A percentile compares a stretch with the other conserved stretches of the same genome.
Conservation (phyloP, 2,329 filamentous ascomycete genomes). For the Colletotrichum sp. region DNA sequence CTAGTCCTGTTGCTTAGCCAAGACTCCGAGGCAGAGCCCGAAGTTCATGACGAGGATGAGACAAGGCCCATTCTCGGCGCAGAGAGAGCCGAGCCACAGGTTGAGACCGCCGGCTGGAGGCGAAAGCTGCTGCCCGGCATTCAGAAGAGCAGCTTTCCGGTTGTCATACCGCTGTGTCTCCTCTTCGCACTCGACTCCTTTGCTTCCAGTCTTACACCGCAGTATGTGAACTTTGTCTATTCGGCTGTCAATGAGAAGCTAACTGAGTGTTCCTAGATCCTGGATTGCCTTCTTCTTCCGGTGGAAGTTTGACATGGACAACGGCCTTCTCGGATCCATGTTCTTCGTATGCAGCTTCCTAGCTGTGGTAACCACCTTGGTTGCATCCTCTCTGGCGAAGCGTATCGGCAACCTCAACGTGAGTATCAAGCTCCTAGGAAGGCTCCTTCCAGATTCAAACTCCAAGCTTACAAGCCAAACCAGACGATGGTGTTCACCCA, state of each 20-base stretch:
- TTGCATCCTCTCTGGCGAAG: background rate
- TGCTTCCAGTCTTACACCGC: background rate
- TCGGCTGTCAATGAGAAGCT: background rate
- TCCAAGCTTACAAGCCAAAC: rapidly evolving
- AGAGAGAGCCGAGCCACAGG: background rate
- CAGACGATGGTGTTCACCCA: background rate
- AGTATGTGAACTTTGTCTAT: background rate
- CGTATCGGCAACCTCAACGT: background rate
- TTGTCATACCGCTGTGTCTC: background rate
- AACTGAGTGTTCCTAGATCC: background rate
- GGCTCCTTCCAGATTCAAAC: no score
- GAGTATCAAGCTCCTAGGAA: background rate
- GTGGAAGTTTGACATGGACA: background rate
- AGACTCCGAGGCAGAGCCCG: background rate
- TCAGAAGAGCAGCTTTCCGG: background rate
- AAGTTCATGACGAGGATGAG: background rate
- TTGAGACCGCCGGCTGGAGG: background rate
- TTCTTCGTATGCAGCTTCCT: background rate
- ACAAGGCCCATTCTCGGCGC: background rate
- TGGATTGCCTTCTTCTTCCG: background rate
- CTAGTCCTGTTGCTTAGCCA: background rate
- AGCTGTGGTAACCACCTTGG: background rate
- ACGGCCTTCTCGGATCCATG: background rate
- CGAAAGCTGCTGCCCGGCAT: background rate
- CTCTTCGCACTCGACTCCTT: background rate